Conservation (phyloP, 2,329 filamentous ascomycete genomes). For the Moelleriella libera region DNA sequence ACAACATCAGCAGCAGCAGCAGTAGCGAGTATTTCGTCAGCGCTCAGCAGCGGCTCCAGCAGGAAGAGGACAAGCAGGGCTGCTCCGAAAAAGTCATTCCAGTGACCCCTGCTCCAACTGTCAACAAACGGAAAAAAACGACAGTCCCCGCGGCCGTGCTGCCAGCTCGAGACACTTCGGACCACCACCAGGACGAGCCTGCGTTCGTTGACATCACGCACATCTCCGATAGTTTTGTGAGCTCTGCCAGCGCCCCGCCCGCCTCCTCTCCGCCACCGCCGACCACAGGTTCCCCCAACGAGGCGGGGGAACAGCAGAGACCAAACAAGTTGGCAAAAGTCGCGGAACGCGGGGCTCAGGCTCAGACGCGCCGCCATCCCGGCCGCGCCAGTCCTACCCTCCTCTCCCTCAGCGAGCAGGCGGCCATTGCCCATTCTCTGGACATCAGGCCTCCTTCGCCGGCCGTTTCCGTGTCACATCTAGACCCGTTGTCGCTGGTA, state of each 20-base stretch:
- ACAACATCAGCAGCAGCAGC: not conserved
- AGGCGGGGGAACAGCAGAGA: not conserved
- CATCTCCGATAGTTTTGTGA: slow-evolving; percentile 16
- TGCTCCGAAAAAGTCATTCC: slow-evolving; percentile 9
- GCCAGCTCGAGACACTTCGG: not conserved
- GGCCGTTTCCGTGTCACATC: slow-evolving; percentile 26
- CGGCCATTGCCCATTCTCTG: slow-evolving; percentile 17
- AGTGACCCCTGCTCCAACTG: slow-evolving; percentile 8
- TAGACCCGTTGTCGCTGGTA: slow-evolving; percentile 36
- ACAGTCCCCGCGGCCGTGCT: not conserved
- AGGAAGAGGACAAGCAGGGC: no score
- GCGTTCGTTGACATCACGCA: slow-evolving; percentile 17
- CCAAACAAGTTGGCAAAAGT: not conserved
- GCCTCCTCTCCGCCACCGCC: slow-evolving; percentile 1
- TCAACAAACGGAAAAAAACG: no score
- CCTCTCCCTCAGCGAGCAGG: slow-evolving; percentile 2
- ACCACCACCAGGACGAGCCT: slow-evolving; percentile 1
- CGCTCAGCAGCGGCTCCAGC: no score
- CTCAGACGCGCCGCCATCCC: not conserved
- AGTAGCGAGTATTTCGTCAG: not conserved
- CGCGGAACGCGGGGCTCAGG: not conserved
- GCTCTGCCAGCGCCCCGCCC: slow-evolving; percentile 7
- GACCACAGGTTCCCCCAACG: slow-evolving; percentile 13
- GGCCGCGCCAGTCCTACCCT: slow-evolving; percentile 3
- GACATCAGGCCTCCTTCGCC: slow-evolving; percentile 43